Conservation (phyloP, 208 protist genomes). For the Trypanosoma lewisi region DNA sequence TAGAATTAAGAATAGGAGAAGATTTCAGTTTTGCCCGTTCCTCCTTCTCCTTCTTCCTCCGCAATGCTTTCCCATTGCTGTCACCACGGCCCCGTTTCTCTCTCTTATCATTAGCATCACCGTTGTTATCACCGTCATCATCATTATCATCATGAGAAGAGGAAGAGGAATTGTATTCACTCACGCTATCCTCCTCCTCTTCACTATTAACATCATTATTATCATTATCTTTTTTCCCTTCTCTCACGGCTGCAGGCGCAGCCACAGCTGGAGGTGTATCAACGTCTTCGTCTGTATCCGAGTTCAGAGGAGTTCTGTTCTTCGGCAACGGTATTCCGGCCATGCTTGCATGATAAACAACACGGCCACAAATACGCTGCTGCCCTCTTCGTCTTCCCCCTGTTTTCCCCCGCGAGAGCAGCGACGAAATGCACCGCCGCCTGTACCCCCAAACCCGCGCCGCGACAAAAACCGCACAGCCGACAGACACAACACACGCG, state of each 20-base stretch:
- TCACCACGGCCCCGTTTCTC: too few species aligned
- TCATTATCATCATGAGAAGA: too few species aligned
- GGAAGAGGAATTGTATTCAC: too few species aligned
- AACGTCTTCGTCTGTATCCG: background rate
- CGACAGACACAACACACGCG: slow-evolving; percentile 1
- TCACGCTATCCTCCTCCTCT: too few species aligned
- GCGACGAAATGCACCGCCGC: background rate
- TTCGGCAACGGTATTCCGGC: background rate
- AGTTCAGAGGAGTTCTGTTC: background rate
- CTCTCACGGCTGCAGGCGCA: too few species aligned
- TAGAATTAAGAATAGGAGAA: too few species aligned
- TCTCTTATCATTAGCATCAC: too few species aligned
- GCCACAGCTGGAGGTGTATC: background rate
- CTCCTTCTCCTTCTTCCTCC: background rate
- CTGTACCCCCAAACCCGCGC: background rate
- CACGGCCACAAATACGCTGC: background rate
- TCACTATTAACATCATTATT: too few species aligned
- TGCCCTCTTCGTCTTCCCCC: background rate
- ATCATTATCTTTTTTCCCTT: too few species aligned
- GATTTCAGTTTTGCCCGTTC: background rate
- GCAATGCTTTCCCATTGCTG: too few species aligned
- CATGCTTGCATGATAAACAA: background rate
- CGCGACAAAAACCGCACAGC: background rate
- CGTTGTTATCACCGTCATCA: too few species aligned
- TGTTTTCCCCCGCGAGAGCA: background rate